phyloP scores from a whole-genome alignment of 345 rosid species.

The Excoecaria cochinchinensis region DNA sequence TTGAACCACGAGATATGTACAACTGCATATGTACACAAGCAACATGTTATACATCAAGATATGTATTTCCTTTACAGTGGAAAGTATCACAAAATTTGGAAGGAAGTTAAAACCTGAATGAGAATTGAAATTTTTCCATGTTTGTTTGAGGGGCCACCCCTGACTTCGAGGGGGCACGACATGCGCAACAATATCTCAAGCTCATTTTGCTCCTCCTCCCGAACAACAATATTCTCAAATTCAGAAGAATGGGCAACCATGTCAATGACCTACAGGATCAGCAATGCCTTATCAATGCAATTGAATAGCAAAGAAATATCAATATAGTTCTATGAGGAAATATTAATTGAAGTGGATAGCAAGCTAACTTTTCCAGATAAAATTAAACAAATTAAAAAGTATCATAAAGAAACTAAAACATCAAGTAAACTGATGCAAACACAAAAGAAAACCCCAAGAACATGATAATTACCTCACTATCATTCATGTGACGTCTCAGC shows the following conservation, averaged over 20 bases:
- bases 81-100: conserved; percentile 19
- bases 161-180: conserved; percentile 83
- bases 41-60: conserved; percentile 25
- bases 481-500: conserved; percentile 92
- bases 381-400: conserved; percentile 9
- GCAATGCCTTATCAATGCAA: conserved; percentile 17
- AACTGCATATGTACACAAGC: conserved; percentile 53
- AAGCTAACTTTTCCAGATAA: neutral
- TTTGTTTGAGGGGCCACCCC: conserved; percentile 91
- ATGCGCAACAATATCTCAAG: conserved; percentile 73
- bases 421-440: conserved; percentile 19
- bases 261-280: conserved; percentile 61
- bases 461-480: conserved; percentile 66
- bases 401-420: conserved; percentile 11
- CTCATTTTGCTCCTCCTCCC: conserved; percentile 98
- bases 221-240: conserved; percentile 91
- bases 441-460: neutral
- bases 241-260: conserved; percentile 99
- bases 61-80: conserved; percentile 19
- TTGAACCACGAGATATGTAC: conserved; percentile 91
- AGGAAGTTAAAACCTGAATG: conserved; percentile 62
- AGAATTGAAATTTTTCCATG: conserved; percentile 96
- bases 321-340: neutral
- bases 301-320: conserved; percentile 10
- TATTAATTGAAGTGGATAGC: neutral